Evolutionary conservation across 352 stramenopile species (phyloP).

Genomic region (Phytopythium litorale): DNA sequence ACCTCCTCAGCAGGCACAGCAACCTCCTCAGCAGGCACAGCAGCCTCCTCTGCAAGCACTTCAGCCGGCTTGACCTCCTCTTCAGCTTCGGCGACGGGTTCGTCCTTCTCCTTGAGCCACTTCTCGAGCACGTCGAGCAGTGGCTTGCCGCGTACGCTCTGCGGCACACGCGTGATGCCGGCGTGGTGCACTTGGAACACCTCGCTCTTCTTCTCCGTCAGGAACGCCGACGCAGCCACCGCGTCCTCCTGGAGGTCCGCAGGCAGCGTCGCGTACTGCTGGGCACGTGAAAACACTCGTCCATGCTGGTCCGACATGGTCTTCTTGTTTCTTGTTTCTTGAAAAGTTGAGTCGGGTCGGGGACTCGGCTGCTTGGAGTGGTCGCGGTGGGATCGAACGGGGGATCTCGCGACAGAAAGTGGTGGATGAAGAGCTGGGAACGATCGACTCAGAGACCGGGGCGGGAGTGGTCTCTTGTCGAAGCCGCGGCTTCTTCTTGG

Average conservation of each 20-base stretch:
- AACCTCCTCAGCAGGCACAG: constrained; percentile 13
- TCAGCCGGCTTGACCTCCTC: neutral
- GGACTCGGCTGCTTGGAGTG: neutral
- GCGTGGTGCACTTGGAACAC: constrained; percentile 36
- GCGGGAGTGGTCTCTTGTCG: constrained; percentile 1
- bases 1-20: constrained; percentile 12
- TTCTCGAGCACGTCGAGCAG: constrained; percentile 41
- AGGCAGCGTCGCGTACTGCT: constrained; percentile 17
- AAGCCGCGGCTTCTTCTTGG: constrained; percentile 1
- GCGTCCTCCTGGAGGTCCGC: constrained; percentile 28
- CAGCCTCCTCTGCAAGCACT: neutral
- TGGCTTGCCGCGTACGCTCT: constrained; percentile 39
- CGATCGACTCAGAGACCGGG: neutral
- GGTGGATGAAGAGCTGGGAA: neutral
- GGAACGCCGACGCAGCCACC: constrained; percentile 21
- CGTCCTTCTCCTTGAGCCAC: constrained; percentile 29
- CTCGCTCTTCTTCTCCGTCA: constrained; percentile 40
- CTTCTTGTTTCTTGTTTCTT: constrained; percentile 4
- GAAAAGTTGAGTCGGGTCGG: neutral
- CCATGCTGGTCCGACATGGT: constrained; percentile 28
- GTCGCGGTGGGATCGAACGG: neutral
- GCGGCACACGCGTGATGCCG: constrained; percentile 32
- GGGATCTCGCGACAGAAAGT: neutral
- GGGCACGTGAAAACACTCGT: constrained; percentile 24
- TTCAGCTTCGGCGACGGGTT: constrained; percentile 7